Evolutionary conservation across 257 asterid genomes (phyloP).

Genomic region (Ophiorrhiza pumila): DNA sequence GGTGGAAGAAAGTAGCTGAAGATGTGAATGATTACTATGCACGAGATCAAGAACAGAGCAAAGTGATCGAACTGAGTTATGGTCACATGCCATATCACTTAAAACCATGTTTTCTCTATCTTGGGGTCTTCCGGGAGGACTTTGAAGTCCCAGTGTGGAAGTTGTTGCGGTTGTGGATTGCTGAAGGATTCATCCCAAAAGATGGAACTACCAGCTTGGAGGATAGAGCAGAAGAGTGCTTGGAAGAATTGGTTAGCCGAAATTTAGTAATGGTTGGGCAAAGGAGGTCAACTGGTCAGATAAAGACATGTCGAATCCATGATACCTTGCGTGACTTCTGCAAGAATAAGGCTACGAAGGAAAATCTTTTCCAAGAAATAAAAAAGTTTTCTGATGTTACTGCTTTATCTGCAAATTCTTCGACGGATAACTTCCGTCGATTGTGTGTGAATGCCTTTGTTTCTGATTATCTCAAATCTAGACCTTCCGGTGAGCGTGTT

Average conservation of each 20-base stretch:
- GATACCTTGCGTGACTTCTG: constrained; percentile 20
- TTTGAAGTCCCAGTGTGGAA: constrained; percentile 25
- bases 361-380: constrained; percentile 19
- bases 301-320: constrained; percentile 24
- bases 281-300: constrained; percentile 20
- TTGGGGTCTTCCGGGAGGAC: constrained; percentile 27
- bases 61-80: constrained; percentile 22
- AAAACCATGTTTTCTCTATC: constrained; percentile 30
- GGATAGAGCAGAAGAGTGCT: constrained; percentile 22
- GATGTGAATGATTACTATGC: constrained; percentile 15
- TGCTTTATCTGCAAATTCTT: neutral
- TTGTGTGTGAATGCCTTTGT: constrained; percentile 14
- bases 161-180: constrained; percentile 26
- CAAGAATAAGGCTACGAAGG: constrained; percentile 16
- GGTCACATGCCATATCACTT: constrained; percentile 23
- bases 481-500: constrained; percentile 2
- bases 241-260: constrained; percentile 21
- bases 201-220: constrained; percentile 12
- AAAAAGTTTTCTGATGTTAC: neutral
- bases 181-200: constrained; percentile 26
- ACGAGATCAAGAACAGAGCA: neutral
- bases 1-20: constrained; percentile 26
- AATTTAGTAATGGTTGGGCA: constrained; percentile 21
- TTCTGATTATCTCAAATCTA: neutral
- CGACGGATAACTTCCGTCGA: neutral